Conservation (phyloP, 768 basidiomycete genomes). For the Fibroporia radiculosa region DNA sequence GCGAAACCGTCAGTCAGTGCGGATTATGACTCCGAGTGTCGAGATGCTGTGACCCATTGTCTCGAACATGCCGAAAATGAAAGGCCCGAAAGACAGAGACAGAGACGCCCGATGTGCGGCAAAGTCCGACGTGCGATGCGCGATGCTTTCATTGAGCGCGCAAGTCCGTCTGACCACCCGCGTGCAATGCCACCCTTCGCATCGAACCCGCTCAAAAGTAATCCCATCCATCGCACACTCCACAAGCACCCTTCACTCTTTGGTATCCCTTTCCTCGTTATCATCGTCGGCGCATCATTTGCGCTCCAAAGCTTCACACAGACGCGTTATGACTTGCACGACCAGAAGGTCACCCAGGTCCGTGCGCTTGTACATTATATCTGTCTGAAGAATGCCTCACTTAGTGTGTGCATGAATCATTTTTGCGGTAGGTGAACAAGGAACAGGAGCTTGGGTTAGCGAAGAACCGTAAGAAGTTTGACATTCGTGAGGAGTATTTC, state of each 20-base stretch:
- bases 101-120: background rate
- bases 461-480: constrained; percentile 69
- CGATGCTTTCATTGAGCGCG: too few relatives aligned
- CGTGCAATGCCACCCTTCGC: constrained; percentile 52
- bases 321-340: constrained; percentile 84
- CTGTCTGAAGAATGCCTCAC: background rate
- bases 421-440: constrained; percentile 48
- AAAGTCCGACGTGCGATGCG: too few relatives aligned
- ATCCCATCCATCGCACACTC: constrained; percentile 35
- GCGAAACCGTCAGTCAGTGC: too few relatives aligned
- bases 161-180: too few relatives aligned
- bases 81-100: background rate
- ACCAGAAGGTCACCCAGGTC: constrained; percentile 69
- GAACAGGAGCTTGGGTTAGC: constrained; percentile 74
- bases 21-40: too few relatives aligned
- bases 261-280: constrained; percentile 77
- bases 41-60: too few relatives aligned
- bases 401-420: background rate
- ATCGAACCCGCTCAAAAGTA: constrained; percentile 37
- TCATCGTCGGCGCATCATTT: constrained; percentile 84
- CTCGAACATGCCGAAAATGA: background rate
- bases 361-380: constrained; percentile 8
- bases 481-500: constrained; percentile 94
- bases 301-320: constrained; percentile 79
- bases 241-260: constrained; percentile 65